These are phyloP conservation scores for Emydomyces testavorans DNA, from an alignment of 2,329 filamentous ascomycete species.

Conservation along the genomic window DNA sequence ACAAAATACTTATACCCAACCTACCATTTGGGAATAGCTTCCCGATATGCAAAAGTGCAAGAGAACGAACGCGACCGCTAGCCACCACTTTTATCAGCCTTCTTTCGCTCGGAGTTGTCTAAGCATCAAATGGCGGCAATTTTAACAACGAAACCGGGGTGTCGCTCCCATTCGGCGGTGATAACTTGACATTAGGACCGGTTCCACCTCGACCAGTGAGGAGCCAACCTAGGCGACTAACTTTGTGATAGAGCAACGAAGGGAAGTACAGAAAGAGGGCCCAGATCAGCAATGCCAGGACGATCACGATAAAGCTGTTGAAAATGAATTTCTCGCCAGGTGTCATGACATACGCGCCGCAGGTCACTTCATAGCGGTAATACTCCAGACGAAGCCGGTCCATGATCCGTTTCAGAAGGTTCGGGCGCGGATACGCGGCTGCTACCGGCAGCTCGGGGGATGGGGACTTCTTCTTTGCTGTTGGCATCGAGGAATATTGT, in stretches of 20 bases:
- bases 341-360: constrained; percentile 36
- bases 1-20: constrained; percentile 3
- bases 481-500: neutral
- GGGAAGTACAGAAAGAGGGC: constrained; percentile 30
- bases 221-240: constrained; percentile 28
- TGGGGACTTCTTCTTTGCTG: neutral
- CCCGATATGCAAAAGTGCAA: neutral
- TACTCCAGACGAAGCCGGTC: constrained; percentile 33
- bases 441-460: neutral
- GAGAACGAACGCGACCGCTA: neutral
- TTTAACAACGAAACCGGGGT: neutral
- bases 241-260: constrained; percentile 28
- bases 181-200: constrained; percentile 22
- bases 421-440: constrained; percentile 6
- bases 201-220: constrained; percentile 28
- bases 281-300: constrained; percentile 29
- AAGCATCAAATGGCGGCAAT: neutral
- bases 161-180: constrained; percentile 19
- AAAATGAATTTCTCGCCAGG: constrained; percentile 34
- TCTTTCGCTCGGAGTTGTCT: neutral
- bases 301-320: constrained; percentile 31
- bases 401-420: constrained; percentile 21
- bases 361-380: constrained; percentile 39
- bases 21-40: neutral
- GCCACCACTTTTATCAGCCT: neutral